A percentile compares a stretch with the other conserved stretches of the same genome.
Conservation (phyloP, 2,329 filamentous ascomycete species). For the Gnomoniopsis sp. region DNA sequence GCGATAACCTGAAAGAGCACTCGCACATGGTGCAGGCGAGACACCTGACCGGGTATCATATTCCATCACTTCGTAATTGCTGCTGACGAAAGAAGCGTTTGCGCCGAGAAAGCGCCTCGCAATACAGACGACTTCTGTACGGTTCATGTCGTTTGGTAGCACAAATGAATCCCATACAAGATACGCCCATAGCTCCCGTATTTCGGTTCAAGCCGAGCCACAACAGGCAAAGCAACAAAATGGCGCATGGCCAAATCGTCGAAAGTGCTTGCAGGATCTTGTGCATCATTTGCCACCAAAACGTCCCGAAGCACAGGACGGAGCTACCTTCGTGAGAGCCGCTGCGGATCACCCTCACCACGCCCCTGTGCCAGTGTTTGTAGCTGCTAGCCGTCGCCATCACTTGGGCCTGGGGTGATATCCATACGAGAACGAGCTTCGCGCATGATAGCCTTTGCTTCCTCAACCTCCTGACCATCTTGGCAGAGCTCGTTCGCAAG, state of each 20-base stretch:
- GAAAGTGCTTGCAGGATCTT: neutral
- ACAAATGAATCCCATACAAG: neutral
- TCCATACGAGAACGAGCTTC: slow-evolving; percentile 80
- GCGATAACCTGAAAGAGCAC: neutral
- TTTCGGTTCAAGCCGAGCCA: neutral
- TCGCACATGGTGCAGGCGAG: neutral
- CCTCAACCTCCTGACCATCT: slow-evolving; percentile 93
- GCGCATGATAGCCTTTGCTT: slow-evolving; percentile 87
- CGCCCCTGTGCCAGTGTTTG: neutral
- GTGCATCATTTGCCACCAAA: neutral
- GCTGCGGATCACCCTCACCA: neutral
- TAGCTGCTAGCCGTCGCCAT: slow-evolving; percentile 22
- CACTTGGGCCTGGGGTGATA: slow-evolving; percentile 19
- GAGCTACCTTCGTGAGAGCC: neutral
- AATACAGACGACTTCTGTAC: neutral
- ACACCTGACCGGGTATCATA: slow-evolving; percentile 6
- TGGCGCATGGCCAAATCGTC: neutral
- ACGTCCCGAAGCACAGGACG: neutral
- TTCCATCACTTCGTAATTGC: neutral
- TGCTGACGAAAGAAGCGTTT: neutral
- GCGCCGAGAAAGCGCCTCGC: too few species aligned
- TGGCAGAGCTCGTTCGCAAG: slow-evolving; percentile 89
- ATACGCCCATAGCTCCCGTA: neutral
- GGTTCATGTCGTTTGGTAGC: neutral
- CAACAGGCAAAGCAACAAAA: neutral